Evolutionary conservation across 1,139 yeast species (phyloP), one percentile per base, ranked within the genome.

Genomic region (Nakaseomyces sp.): DNA sequence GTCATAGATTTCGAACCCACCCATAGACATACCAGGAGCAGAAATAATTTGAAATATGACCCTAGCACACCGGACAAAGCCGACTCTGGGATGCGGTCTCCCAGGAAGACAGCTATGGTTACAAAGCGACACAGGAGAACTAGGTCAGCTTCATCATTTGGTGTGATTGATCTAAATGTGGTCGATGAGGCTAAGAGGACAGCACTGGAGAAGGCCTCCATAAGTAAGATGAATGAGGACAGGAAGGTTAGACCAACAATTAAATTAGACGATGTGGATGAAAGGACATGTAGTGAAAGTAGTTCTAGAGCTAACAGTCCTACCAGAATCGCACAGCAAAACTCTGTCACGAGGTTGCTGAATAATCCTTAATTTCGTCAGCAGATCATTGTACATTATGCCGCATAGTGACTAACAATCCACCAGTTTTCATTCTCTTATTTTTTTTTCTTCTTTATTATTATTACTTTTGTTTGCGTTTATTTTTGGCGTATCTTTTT

Each of bases 221-320:
- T 35, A 1, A 13, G 5, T 5, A 35, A 22, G 13, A 12, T 35
- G 28, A 35, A 20, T 10, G 38, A 35, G 4, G 28, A 35, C 8
- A 30, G 15, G 5, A 37, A 30, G 32, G 25, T 24, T 30, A n/a
- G 43, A 31, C 22, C 32, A 24, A 8, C 43, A 33, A 5, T 41
- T 40, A 36, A 22, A 15, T 5, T 35, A 5, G 49, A 53, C 35
- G 57, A 51, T 22, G 38, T 42, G n/a, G 60, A 55, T 42, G 60
- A 60, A 18, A 51, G 50, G 38, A 59, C 63, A 3, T 60, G 61
- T 42, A 58, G 64, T 49, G 64, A 59, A 42, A 53, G 50, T 35
- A 57, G 63, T 37, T 57, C 61, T 42, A 47, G 53, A 29, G 43
- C 45, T 39, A 48, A 47, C 39, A 52, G 60, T 44, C 51, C 62